A percentile compares a stretch with the other conserved stretches of the same genome.
Evolutionary conservation across 2,329 filamentous ascomycete genomes (phyloP).

Genomic region (Colletotrichum sp.): DNA sequence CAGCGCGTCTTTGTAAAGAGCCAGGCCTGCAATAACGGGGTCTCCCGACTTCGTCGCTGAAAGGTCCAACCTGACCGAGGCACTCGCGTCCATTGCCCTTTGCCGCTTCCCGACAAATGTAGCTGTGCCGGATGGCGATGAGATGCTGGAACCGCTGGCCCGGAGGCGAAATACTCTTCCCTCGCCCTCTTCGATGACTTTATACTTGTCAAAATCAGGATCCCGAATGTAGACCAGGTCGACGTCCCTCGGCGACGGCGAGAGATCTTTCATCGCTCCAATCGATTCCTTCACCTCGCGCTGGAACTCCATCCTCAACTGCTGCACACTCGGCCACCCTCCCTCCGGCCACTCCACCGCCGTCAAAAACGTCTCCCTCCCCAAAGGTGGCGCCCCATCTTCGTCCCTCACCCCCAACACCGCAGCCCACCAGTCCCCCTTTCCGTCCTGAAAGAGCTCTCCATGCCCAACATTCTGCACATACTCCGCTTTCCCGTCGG

Average conservation of each 20-base stretch:
- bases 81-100: background rate
- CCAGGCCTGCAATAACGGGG: background rate
- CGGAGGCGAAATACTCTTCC: background rate
- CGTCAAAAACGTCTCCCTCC: background rate
- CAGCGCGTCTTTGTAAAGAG: constrained; percentile 11
- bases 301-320: background rate
- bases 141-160: background rate
- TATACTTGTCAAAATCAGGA: too few relatives aligned
- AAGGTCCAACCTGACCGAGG: background rate
- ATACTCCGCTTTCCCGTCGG: constrained; percentile 43
- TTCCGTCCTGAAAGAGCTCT: constrained; percentile 57
- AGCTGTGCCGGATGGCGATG: background rate
- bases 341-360: constrained; percentile 1
- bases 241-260: background rate
- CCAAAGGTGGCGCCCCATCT: background rate
- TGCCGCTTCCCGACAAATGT: constrained; percentile 7
- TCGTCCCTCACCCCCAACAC: background rate
- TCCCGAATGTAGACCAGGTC: constrained; percentile 1
- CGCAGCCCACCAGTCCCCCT: constrained; percentile 41
- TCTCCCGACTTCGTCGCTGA: background rate
- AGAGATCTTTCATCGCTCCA: background rate
- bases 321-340: background rate
- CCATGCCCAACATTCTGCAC: constrained; percentile 62
- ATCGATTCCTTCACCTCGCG: background rate
- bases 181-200: too few relatives aligned